Percentiles rank a stretch among this genome's conserved stretches.
Conservation (phyloP, 768 basidiomycete species). For the Boletus reticulatus region DNA sequence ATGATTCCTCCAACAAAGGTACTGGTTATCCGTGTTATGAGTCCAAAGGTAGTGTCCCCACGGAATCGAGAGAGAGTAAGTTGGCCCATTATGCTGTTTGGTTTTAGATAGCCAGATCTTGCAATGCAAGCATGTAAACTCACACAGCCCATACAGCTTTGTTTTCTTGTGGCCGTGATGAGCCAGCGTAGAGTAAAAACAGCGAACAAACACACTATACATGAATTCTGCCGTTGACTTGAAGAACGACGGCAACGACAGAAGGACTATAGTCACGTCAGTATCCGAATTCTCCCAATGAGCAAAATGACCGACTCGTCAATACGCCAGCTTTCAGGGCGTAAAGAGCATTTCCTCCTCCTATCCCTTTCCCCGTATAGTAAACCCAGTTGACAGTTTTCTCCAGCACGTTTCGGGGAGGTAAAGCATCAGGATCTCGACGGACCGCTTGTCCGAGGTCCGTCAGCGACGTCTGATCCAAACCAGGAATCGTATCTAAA, state of each 20-base stretch:
- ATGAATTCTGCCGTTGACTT: constrained; percentile 54
- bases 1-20: constrained; percentile 65
- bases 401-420: constrained; percentile 62
- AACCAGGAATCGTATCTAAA: constrained; percentile 56
- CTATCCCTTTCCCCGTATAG: constrained; percentile 36
- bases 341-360: constrained; percentile 61
- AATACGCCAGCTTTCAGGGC: constrained; percentile 70
- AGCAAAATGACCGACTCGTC: constrained; percentile 41
- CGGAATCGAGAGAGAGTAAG: constrained; percentile 67
- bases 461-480: constrained; percentile 37
- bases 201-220: constrained; percentile 42
- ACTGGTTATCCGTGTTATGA: constrained; percentile 56
- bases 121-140: constrained; percentile 15
- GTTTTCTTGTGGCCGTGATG: constrained; percentile 41
- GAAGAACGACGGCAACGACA: constrained; percentile 60
- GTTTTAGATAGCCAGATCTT: background rate
- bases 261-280: constrained; percentile 39
- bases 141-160: constrained; percentile 72
- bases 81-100: constrained; percentile 67
- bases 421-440: constrained; percentile 73
- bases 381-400: constrained; percentile 46
- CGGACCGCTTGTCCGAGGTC: constrained; percentile 57
- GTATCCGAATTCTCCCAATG: background rate
- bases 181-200: constrained; percentile 1
- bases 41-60: constrained; percentile 71